These are phyloP conservation scores for Platanthera guangdongensis DNA, from an alignment of 106 monocot genomes.

Conservation along the genomic window DNA sequence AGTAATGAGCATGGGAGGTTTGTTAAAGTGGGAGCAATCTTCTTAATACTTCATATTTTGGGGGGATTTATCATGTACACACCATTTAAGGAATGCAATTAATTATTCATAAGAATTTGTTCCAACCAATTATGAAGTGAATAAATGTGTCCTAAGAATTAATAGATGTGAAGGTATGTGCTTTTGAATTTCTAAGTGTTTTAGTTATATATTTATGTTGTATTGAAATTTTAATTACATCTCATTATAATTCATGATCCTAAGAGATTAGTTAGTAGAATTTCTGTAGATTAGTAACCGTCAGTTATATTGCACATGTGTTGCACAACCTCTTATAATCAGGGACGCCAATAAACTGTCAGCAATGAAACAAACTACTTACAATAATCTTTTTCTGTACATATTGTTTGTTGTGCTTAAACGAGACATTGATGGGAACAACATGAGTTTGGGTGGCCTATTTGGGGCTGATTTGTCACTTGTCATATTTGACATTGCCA, in stretches of 20 bases:
- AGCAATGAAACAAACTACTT: conserved; percentile 1
- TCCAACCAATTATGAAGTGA: background rate
- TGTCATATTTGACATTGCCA: too few relatives aligned
- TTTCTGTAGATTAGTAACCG: background rate
- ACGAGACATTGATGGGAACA: background rate
- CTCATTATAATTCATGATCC: conserved; percentile 1
- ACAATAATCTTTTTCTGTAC: background rate
- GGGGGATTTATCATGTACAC: background rate
- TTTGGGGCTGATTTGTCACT: too few relatives aligned
- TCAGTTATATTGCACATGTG: background rate
- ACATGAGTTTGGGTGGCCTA: too few relatives aligned
- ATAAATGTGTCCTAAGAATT: background rate
- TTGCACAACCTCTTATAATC: background rate
- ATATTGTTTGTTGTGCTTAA: background rate
- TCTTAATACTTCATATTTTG: background rate
- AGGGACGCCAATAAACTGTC: background rate
- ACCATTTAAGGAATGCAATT: background rate
- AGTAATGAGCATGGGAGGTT: background rate
- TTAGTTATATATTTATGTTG: background rate
- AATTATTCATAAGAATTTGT: background rate
- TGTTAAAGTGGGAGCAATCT: background rate
- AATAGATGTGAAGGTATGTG: background rate
- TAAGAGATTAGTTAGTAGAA: background rate
- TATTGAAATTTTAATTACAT: background rate
- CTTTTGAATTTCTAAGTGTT: background rate